These are phyloP conservation scores for Syncephalis fuscata DNA, from an alignment of 371 early-diverging fungal species.

Conservation along the genomic window DNA sequence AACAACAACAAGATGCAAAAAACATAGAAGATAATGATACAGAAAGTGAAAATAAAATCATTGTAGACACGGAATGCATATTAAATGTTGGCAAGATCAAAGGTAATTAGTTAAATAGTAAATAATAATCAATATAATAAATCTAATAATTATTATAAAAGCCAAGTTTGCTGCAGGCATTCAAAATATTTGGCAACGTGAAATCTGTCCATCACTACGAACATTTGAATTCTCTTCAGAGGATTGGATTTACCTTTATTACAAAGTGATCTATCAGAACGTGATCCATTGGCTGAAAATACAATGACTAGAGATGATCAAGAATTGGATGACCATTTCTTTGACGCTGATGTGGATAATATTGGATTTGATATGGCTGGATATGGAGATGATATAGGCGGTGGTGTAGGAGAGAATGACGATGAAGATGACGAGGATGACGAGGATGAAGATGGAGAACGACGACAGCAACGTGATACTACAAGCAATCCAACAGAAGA, in stretches of 20 bases:
- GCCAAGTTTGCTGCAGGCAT: slow-evolving; percentile 34
- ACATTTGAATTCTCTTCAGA: slow-evolving; percentile 33
- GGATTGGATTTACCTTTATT: not conserved
- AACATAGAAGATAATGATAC: too few relatives aligned
- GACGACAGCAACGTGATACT: slow-evolving; percentile 3
- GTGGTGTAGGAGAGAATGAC: slow-evolving; percentile 5
- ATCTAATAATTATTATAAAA: slow-evolving; percentile 8
- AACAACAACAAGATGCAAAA: too few relatives aligned
- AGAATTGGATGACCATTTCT: not conserved
- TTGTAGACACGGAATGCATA: too few relatives aligned
- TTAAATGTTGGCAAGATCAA: too few relatives aligned
- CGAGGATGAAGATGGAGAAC: slow-evolving; percentile 8
- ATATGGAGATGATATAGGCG: slow-evolving; percentile 5
- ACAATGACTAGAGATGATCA: not conserved
- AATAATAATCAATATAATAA: too few relatives aligned
- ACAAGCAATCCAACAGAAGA: not conserved
- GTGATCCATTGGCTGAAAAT: not conserved
- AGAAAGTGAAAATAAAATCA: too few relatives aligned
- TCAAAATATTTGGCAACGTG: slow-evolving; percentile 20
- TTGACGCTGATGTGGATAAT: not conserved
- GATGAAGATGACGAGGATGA: slow-evolving; percentile 9
- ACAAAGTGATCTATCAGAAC: slow-evolving; percentile 2
- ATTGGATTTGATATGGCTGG: slow-evolving; percentile 5
- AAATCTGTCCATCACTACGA: slow-evolving; percentile 51
- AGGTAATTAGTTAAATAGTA: too few relatives aligned